Percentiles rank a stretch among this genome's conserved stretches.
Evolutionary conservation across 768 basidiomycete genomes (phyloP).

Genomic region (Trametes villosa): DNA sequence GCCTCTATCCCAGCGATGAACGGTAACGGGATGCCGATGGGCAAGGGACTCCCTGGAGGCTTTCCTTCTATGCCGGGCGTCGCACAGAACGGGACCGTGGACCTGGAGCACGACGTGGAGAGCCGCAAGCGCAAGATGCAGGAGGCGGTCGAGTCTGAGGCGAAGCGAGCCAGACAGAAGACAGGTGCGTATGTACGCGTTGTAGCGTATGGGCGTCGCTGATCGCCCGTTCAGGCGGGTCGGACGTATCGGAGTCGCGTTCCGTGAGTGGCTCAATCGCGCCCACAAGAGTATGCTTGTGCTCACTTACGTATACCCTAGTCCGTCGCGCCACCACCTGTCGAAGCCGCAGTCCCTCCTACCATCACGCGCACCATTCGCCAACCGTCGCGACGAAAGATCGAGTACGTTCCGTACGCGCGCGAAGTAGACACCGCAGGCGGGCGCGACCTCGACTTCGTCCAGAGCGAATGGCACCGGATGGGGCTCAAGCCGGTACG

Average conservation of each 20-base stretch:
- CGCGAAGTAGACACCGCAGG: conserved; percentile 78
- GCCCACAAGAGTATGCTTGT: not conserved
- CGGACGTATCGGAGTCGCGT: conserved; percentile 35
- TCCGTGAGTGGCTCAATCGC: conserved; percentile 4
- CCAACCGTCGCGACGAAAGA: conserved; percentile 62
- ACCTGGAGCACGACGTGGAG: conserved; percentile 63
- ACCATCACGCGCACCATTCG: conserved; percentile 24
- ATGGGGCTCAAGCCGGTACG: conserved; percentile 61
- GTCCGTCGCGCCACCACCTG: conserved; percentile 28
- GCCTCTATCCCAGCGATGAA: conserved; percentile 9
- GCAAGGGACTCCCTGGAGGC: conserved; percentile 10
- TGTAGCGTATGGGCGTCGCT: not conserved
- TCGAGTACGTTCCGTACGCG: conserved; percentile 84
- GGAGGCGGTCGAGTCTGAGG: conserved; percentile 59
- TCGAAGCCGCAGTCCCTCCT: conserved; percentile 11
- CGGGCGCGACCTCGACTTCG: conserved; percentile 73
- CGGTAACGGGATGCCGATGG: conserved; percentile 9
- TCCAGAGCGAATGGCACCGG: conserved; percentile 64
- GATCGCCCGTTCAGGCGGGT: conserved; percentile 25
- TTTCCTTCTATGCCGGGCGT: not conserved
- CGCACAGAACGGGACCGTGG: conserved; percentile 15
- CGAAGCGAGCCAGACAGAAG: conserved; percentile 73
- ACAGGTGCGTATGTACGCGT: conserved; percentile 54
- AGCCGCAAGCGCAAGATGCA: conserved; percentile 76
- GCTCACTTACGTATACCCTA: not conserved